These are phyloP conservation scores for Citrullus colocynthis DNA, from an alignment of 306 rosid species.

Conservation along the genomic window DNA sequence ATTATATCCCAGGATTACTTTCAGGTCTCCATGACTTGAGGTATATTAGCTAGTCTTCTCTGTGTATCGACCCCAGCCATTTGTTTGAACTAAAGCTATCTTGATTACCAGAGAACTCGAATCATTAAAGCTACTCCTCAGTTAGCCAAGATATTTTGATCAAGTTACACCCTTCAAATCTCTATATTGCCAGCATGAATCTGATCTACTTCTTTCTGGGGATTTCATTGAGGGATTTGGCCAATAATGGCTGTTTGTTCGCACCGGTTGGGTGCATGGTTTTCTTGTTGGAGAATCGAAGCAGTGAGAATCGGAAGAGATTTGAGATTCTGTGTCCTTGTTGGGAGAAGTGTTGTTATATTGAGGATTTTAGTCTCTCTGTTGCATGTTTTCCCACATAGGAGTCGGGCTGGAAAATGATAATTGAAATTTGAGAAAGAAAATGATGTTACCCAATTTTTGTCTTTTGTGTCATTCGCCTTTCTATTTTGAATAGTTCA, in stretches of 20 bases:
- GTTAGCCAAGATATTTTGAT: neutral
- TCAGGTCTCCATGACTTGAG: conserved; percentile 49
- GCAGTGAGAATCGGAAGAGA: neutral
- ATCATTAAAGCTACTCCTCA: neutral
- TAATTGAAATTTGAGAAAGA: neutral
- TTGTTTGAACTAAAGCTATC: neutral
- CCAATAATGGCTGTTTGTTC: neutral
- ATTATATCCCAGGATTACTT: conserved; percentile 32
- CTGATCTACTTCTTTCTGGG: neutral
- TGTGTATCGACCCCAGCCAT: neutral
- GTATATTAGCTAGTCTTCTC: conserved; percentile 39
- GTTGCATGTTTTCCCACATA: conserved; percentile 1
- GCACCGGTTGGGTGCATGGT: neutral
- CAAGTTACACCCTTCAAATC: neutral
- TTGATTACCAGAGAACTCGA: neutral
- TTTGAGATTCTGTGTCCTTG: neutral
- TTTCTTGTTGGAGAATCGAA: neutral
- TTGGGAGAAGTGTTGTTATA: neutral
- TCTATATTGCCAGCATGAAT: neutral
- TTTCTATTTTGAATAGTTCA: neutral
- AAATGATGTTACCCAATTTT: neutral
- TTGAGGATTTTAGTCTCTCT: neutral
- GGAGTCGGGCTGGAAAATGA: conserved; percentile 2
- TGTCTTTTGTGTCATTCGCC: neutral
- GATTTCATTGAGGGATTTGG: neutral